Evolutionary conservation across 257 asterid genomes (phyloP).

Genomic region (Solanum rostratum): DNA sequence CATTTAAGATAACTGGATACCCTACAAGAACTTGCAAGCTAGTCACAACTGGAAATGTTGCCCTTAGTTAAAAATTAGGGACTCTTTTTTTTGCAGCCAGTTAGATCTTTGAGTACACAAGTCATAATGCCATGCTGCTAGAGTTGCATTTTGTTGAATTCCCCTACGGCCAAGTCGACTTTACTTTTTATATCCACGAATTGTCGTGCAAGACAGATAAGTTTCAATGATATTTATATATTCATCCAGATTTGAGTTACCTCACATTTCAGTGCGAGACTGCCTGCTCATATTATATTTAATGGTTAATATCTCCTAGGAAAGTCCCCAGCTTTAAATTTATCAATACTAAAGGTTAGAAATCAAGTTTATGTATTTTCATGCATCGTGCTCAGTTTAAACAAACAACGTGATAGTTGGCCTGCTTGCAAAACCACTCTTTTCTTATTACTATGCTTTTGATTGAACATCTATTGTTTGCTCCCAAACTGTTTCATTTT

Average conservation of each 20-base stretch:
- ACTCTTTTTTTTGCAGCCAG: background rate
- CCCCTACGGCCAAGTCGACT: background rate
- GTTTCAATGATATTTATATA: background rate
- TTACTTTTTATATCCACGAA: background rate
- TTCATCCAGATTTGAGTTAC: background rate
- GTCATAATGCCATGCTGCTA: background rate
- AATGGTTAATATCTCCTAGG: background rate
- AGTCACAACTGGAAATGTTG: background rate
- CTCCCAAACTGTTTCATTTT: background rate
- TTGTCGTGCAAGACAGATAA: background rate
- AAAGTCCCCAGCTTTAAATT: background rate
- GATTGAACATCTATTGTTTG: background rate
- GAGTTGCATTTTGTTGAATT: background rate
- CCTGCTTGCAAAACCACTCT: background rate
- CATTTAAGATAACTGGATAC: background rate
- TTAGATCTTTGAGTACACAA: background rate
- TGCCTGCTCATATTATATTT: background rate
- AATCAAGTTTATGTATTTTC: background rate
- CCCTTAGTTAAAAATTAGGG: background rate
- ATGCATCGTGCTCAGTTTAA: background rate
- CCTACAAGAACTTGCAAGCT: background rate
- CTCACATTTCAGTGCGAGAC: background rate
- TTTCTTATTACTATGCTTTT: background rate
- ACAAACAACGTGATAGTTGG: background rate
- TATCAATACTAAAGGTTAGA: background rate